Conservation (phyloP, 805 yeast species). For the Kuraishia molischiana region DNA sequence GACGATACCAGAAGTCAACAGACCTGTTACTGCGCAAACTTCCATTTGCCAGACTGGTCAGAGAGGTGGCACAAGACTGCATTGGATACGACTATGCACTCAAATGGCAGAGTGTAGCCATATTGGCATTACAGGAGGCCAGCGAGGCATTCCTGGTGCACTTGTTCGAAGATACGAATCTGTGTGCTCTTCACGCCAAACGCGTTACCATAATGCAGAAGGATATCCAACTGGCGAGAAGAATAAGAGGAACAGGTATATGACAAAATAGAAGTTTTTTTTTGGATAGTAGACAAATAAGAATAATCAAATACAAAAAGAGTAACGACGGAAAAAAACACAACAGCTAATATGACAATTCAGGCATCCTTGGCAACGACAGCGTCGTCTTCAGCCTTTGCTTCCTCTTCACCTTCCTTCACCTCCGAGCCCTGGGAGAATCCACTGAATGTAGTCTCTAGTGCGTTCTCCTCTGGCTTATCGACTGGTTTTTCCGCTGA, state of each 20-base stretch:
- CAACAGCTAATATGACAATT: too few species aligned
- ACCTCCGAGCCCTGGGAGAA: conserved; percentile 35
- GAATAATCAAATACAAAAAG: neutral
- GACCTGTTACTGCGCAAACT: conserved; percentile 60
- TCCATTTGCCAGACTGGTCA: conserved; percentile 70
- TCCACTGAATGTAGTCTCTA: conserved; percentile 26
- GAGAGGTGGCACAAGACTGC: conserved; percentile 60
- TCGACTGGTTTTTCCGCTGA: conserved; percentile 4
- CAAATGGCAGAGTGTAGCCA: conserved; percentile 74
- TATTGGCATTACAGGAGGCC: conserved; percentile 73
- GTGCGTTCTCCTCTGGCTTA: conserved; percentile 1
- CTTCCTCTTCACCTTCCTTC: conserved; percentile 1
- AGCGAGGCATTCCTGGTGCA: conserved; percentile 71
- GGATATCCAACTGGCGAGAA: conserved; percentile 71
- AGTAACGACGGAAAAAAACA: neutral
- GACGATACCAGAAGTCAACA: conserved; percentile 57
- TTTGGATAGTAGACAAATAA: neutral
- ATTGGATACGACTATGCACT: conserved; percentile 44
- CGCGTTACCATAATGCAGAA: conserved; percentile 81
- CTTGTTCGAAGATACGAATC: conserved; percentile 65
- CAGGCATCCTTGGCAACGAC: neutral
- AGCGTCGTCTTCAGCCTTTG: conserved; percentile 1
- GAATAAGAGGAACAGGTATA: conserved; percentile 45
- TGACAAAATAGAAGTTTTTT: neutral
- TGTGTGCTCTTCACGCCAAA: conserved; percentile 72